A percentile compares a stretch with the other conserved stretches of the same genome.
Evolutionary conservation across 2,329 filamentous ascomycete species (phyloP).

Genomic region (Exophiala bonariae): DNA sequence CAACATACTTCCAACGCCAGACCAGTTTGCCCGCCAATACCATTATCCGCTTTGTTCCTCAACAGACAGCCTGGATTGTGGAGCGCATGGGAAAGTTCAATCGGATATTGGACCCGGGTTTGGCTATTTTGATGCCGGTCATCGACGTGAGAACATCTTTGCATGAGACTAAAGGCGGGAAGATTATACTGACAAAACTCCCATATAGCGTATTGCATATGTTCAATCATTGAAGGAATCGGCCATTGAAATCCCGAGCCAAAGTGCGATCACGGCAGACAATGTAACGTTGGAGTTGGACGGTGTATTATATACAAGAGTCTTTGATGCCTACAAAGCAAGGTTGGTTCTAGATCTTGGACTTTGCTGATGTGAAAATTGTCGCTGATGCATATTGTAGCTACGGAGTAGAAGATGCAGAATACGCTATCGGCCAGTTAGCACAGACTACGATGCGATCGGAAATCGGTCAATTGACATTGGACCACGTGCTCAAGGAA

Average conservation of each 20-base stretch:
- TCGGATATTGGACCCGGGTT: conserved; percentile 85
- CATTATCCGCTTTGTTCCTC: conserved; percentile 93
- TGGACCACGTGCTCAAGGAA: conserved; percentile 98
- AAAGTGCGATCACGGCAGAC: conserved; percentile 97
- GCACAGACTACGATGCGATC: conserved; percentile 99
- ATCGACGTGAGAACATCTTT: conserved; percentile 59
- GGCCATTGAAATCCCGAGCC: conserved; percentile 94
- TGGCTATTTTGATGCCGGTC: conserved; percentile 85
- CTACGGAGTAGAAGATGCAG: conserved; percentile 97
- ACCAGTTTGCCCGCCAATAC: conserved; percentile 83
- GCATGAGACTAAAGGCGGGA: too few relatives aligned
- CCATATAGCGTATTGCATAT: conserved; percentile 75
- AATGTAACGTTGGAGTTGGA: conserved; percentile 97
- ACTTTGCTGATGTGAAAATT: background rate
- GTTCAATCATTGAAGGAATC: conserved; percentile 96
- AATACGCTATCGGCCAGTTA: conserved; percentile 97
- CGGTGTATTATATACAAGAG: conserved; percentile 90
- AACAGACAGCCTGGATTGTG: conserved; percentile 99
- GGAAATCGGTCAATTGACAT: conserved; percentile 92
- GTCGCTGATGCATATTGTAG: conserved; percentile 54
- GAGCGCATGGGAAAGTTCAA: conserved; percentile 99
- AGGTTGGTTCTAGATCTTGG: conserved; percentile 57
- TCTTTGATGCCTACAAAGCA: conserved; percentile 98
- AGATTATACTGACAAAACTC: conserved; percentile 4
- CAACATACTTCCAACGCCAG: conserved; percentile 74